Evolutionary conservation across 768 basidiomycete genomes (phyloP), one percentile per base, ranked within the genome.

Genomic region (Mycena albidolilacea): DNA sequence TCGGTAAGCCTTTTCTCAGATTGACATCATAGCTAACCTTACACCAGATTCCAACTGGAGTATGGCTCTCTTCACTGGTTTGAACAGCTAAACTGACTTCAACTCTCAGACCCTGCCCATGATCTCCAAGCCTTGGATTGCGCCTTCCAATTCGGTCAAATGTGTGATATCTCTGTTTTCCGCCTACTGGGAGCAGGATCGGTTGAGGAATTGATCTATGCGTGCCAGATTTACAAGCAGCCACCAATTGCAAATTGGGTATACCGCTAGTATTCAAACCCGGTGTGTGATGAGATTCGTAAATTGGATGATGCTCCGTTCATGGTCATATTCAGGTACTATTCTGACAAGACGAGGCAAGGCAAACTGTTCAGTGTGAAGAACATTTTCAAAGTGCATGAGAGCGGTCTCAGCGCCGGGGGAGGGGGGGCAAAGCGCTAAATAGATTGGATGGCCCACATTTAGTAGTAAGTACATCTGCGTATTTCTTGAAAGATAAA

Each of bases 231-330:
- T 23, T 97, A 97, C 82, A 97, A 97, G 80, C 95, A 96, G 75
- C 96, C n/a, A 97, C 78, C 94, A 95, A 78, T 96, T 96, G 94
- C 90, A 90, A n/a, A 95, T 96, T 57, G 95, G 91, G 0, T 97
- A 97, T 79, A 89, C 93, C 73, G 93, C 93, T 1, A 95, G 93
- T 76, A 84, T 94, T 10, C 95, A 96, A 77, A 95, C 95, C 0
- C 88, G 95, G 91, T 92, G 77, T 52, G 79, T 57, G 30, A 30
- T n/a, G 30, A 9, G 37, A 59, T 39, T 11, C 19, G 12, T 7
- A 4, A 37, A 17, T 58, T 7, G n/a, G n/a, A n/a, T n/a, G n/a
- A n/a, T 19, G 8, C 12, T 39, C 10, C 17, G 35, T 19, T 59
- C 8, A 59, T 59, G 17, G 58, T 11, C 58, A 19, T 35, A 62